Evolutionary conservation across 2,329 filamentous ascomycete genomes (phyloP).

Genomic region (Diaporthe sp.): DNA sequence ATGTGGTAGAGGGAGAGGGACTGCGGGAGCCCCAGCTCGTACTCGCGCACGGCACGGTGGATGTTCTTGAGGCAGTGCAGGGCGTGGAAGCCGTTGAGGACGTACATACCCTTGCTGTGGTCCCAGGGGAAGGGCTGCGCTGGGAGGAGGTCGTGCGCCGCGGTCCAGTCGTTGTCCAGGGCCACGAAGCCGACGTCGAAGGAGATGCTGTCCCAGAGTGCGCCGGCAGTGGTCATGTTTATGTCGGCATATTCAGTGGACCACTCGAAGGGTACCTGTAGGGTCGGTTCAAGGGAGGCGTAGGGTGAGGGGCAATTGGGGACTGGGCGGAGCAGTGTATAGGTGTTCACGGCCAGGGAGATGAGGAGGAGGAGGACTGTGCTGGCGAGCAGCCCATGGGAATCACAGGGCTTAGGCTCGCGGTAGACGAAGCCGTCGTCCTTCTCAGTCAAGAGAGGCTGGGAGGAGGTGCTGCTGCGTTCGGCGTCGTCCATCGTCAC

Average conservation of each 20-base stretch:
- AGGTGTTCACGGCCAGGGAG: neutral
- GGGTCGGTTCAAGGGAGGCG: neutral
- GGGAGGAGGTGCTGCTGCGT: conserved; percentile 11
- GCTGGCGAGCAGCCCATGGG: neutral
- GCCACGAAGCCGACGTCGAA: conserved; percentile 44
- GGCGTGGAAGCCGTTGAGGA: conserved; percentile 48
- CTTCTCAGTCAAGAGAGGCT: conserved; percentile 2
- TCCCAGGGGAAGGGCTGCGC: conserved; percentile 51
- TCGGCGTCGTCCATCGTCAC: neutral
- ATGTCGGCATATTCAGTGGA: neutral
- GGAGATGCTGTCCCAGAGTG: conserved; percentile 42
- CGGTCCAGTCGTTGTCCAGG: conserved; percentile 42
- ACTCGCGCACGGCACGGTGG: conserved; percentile 42
- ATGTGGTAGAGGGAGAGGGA: neutral
- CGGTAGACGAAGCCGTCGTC: neutral
- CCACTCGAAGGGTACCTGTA: conserved; percentile 10
- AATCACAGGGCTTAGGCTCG: neutral
- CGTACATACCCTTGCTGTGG: conserved; percentile 46
- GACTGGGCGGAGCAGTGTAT: neutral
- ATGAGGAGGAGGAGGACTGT: neutral
- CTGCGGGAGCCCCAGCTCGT: conserved; percentile 3
- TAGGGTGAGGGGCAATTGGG: neutral
- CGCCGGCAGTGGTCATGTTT: neutral
- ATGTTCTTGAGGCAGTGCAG: conserved; percentile 49
- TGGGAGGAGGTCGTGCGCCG: conserved; percentile 41